A percentile compares a stretch with the other conserved stretches of the same genome.
phyloP scores from a whole-genome alignment of 2,329 filamentous ascomycete genomes.

The Xylaria polymorpha region DNA sequence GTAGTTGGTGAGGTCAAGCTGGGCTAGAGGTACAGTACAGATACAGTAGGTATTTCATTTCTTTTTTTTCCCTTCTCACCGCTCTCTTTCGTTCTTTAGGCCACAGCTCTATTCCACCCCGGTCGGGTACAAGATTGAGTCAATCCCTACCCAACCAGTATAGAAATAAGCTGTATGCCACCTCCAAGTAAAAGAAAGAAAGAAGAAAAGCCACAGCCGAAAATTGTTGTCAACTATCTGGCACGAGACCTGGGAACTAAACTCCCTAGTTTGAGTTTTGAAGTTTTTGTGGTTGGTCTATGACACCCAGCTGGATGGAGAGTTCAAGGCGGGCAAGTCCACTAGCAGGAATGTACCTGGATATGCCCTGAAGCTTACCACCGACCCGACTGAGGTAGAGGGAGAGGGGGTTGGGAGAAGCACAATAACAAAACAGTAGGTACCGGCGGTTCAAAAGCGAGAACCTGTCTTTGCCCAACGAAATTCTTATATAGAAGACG shows the following conservation, averaged over 20 bases:
- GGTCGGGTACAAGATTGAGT: neutral
- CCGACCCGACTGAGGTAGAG: neutral
- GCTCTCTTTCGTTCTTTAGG: constrained; percentile 20
- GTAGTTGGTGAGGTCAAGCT: constrained; percentile 15
- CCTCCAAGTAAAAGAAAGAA: neutral
- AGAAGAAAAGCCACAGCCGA: neutral
- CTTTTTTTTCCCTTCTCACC: constrained; percentile 28
- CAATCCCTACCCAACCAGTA: neutral
- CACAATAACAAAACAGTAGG: neutral
- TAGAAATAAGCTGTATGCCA: constrained; percentile 1
- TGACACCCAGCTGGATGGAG: constrained; percentile 27
- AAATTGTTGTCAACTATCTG: neutral
- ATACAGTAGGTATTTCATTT: constrained; percentile 13
- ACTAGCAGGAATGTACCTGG: constrained; percentile 13
- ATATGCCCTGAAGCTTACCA: constrained; percentile 22
- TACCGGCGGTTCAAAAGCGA: neutral
- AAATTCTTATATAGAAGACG: neutral
- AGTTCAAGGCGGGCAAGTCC: constrained; percentile 23
- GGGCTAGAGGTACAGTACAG: constrained; percentile 10
- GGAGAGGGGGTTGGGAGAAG: neutral
- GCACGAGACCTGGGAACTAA: constrained; percentile 1
- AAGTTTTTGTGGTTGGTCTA: constrained; percentile 5
- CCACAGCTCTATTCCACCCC: neutral
- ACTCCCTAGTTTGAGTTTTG: neutral
- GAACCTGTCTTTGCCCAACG: neutral